Percentiles rank a stretch among this genome's conserved stretches.
Conservation (phyloP, 2,329 filamentous ascomycete genomes). For the Rhynchosporium graminicola region DNA sequence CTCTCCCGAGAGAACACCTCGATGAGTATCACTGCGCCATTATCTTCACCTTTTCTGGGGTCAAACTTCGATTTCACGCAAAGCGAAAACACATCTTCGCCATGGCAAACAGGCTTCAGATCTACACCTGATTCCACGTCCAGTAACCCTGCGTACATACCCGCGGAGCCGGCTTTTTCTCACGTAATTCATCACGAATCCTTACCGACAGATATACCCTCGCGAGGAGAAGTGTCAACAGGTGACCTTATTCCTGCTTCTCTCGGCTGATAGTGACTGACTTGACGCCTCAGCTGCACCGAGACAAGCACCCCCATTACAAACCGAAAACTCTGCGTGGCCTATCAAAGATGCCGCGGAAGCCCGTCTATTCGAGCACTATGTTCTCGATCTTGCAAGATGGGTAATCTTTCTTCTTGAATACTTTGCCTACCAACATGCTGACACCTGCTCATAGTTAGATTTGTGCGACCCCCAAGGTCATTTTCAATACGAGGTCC, state of each 20-base stretch:
- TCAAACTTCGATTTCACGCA: not conserved
- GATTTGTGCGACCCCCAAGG: constrained; percentile 36
- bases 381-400: constrained; percentile 32
- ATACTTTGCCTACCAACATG: not conserved
- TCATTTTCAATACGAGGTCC: constrained; percentile 57
- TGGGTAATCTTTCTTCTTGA: constrained; percentile 25
- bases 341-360: constrained; percentile 29
- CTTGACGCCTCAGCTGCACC: not conserved
- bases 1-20: not conserved
- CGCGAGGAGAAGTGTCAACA: not conserved
- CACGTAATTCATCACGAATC: constrained; percentile 4
- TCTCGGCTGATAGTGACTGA: not conserved
- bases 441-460: constrained; percentile 21
- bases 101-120: not conserved
- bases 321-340: constrained; percentile 27
- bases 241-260: not conserved
- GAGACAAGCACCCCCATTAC: constrained; percentile 15
- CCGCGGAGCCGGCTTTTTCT: not conserved
- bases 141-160: not conserved
- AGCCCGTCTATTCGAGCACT: constrained; percentile 30
- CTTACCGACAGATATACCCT: not conserved
- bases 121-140: constrained; percentile 4
- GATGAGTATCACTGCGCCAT: not conserved
- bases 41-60: not conserved
- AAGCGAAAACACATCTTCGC: not conserved